Base-by-base conservation (phyloP, 1,284 basidiomycete species). In the Tylopilus sp. region DNA sequence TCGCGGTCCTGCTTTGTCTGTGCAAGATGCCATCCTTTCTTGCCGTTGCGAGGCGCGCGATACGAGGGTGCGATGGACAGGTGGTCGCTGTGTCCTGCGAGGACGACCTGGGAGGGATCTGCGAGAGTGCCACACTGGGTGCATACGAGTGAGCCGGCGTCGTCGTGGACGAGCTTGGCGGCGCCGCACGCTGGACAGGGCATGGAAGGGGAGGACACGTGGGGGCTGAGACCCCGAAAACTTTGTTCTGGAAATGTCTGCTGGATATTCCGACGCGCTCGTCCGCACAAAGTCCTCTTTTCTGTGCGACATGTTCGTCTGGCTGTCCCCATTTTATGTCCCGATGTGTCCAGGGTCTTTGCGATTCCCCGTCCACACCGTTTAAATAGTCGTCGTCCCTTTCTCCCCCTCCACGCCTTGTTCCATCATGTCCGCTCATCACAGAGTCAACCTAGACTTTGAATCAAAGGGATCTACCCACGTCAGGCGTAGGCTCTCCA, bases 401-500 rank as follows among this genome's bases (percentile, higher is more conserved):
- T 31, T 35, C 41, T 38, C 52, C 59, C 50, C 54, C 46, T 51
- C 47, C 58, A 53, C 42, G 55, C 52, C n/a, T 54, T 48, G 23
- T 26, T n/a, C 60, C 58, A 64, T 51, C 71, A 79, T 78, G 75
- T 64, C 77, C 48, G 65, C 71, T 39, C 57, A 55, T 8, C 25
- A 52, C n/a, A 61, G 34, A 41, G 36, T 63, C 51, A 53, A 68
- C 51, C 60, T 74, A 44, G 64, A 71, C 38, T 89, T 89, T 61
- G 61, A 78, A 59, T 87, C 84, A 35, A 77, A 82, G 53, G 63
- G 79, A 16, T 84, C 84, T 35, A 73, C 73, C 44, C 79, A 76
- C 47, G 73, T 79, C 52, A 74, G 82, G 50, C 79, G 84, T 68
- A 80, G 87, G 57, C 82, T 86, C 36, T 86, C 84, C 58, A 78